phyloP scores from a whole-genome alignment of 2,329 filamentous ascomycete genomes.

The Verticillium nubilum region DNA sequence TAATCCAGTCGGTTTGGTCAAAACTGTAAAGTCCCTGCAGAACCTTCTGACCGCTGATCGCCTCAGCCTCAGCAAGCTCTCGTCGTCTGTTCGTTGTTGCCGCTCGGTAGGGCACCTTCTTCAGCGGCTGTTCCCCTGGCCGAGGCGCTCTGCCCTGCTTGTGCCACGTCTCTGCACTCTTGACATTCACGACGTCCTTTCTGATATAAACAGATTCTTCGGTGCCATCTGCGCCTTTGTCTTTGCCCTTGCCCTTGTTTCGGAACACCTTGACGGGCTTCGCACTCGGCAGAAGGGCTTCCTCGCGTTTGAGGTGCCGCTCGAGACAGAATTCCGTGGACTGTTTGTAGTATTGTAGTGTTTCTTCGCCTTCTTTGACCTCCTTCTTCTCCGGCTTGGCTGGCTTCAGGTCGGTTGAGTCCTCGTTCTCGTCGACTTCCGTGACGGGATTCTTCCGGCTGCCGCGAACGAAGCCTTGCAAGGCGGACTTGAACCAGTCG shows the following conservation, averaged over 20 bases:
- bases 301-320: constrained; percentile 84
- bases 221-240: constrained; percentile 48
- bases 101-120: constrained; percentile 82
- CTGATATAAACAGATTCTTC: constrained; percentile 78
- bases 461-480: constrained; percentile 63
- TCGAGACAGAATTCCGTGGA: constrained; percentile 81
- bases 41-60: constrained; percentile 73
- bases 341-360: constrained; percentile 81
- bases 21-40: constrained; percentile 79
- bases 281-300: constrained; percentile 69
- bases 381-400: constrained; percentile 68
- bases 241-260: constrained; percentile 61
- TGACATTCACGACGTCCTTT: constrained; percentile 75
- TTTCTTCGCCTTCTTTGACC: constrained; percentile 70
- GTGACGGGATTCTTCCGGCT: constrained; percentile 50
- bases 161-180: constrained; percentile 95
- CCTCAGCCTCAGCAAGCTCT: constrained; percentile 81
- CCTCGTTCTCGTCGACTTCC: constrained; percentile 72
- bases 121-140: constrained; percentile 68
- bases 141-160: constrained; percentile 83
- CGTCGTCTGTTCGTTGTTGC: constrained; percentile 83
- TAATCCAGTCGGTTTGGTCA: constrained; percentile 92
- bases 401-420: constrained; percentile 69
- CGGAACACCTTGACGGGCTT: constrained; percentile 69
- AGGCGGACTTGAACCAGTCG: constrained; percentile 83